Conservation (phyloP, 2,329 filamentous ascomycete species). For the Torrubiella hemipterigena region DNA sequence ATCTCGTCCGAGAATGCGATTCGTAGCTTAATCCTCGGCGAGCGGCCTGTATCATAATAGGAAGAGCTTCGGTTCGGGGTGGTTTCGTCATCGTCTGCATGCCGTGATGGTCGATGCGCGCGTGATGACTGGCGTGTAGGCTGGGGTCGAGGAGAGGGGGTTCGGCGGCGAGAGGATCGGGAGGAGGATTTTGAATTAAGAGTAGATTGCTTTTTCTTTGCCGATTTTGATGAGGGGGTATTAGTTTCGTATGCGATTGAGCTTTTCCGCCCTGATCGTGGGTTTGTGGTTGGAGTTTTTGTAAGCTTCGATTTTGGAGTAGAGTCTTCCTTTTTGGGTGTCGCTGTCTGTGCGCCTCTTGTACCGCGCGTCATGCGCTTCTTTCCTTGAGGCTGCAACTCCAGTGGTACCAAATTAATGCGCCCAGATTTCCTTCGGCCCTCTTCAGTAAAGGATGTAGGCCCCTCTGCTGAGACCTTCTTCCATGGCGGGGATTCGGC, state of each 20-base stretch:
- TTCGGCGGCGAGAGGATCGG: slow-evolving; percentile 24
- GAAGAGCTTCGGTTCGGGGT: slow-evolving; percentile 1
- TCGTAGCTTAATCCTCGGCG: slow-evolving; percentile 37
- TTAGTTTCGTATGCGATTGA: background rate
- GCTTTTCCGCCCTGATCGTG: slow-evolving; percentile 8
- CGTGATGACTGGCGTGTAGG: slow-evolving; percentile 27
- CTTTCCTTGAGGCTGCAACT: slow-evolving; percentile 35
- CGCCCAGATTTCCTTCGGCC: slow-evolving; percentile 57
- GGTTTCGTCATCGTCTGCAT: slow-evolving; percentile 15
- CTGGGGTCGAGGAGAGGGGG: slow-evolving; percentile 26
- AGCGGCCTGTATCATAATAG: slow-evolving; percentile 15
- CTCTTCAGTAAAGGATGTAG: slow-evolving; percentile 70
- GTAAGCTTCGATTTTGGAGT: slow-evolving; percentile 4
- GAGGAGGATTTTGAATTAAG: slow-evolving; percentile 16
- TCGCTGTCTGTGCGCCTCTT: slow-evolving; percentile 19
- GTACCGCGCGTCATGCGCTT: slow-evolving; percentile 40
- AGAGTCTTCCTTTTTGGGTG: slow-evolving; percentile 15
- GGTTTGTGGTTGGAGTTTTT: slow-evolving; percentile 12
- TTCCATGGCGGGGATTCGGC: slow-evolving; percentile 86
- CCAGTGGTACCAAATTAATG: slow-evolving; percentile 44
- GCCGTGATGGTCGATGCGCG: slow-evolving; percentile 29
- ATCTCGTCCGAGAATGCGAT: slow-evolving; percentile 26
- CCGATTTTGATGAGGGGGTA: slow-evolving; percentile 16
- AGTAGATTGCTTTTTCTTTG: slow-evolving; percentile 16
- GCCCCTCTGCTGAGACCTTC: slow-evolving; percentile 70